Conservation (phyloP, 2,329 filamentous ascomycete genomes). For the Teratosphaeria gauchensis region DNA sequence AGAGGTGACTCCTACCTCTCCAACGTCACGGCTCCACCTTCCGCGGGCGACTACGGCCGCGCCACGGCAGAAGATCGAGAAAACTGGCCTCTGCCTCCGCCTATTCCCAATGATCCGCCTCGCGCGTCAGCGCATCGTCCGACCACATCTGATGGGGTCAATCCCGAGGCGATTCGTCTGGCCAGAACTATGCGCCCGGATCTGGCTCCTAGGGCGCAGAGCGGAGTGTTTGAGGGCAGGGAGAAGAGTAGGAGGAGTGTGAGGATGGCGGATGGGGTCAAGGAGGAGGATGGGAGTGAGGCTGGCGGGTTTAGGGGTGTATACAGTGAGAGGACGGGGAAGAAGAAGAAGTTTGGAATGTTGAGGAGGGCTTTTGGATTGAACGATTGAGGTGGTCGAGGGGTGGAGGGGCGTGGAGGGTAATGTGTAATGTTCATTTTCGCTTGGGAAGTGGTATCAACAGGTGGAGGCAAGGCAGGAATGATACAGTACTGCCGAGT, state of each 20-base stretch:
- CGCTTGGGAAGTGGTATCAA: not conserved
- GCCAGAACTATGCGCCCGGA: slow-evolving; percentile 16
- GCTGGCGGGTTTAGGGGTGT: slow-evolving; percentile 17
- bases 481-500: not conserved
- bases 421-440: not conserved
- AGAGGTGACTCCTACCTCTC: slow-evolving; percentile 17
- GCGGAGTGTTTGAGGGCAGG: not conserved
- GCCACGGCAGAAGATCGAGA: slow-evolving; percentile 11
- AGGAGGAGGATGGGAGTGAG: slow-evolving; percentile 9
- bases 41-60: slow-evolving; percentile 7
- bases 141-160: slow-evolving; percentile 24
- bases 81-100: slow-evolving; percentile 41
- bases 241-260: slow-evolving; percentile 1
- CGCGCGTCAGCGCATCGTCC: slow-evolving; percentile 14
- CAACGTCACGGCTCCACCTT: slow-evolving; percentile 17
- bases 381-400: slow-evolving; percentile 33
- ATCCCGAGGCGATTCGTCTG: slow-evolving; percentile 18
- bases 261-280: slow-evolving; percentile 4
- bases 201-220: slow-evolving; percentile 5
- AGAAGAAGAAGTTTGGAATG: slow-evolving; percentile 58
- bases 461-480: not conserved
- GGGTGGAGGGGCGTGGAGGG: not conserved
- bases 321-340: slow-evolving; percentile 28
- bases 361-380: slow-evolving; percentile 57
- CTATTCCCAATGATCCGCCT: slow-evolving; percentile 11